A percentile compares a stretch with the other conserved stretches of the same genome.
Evolutionary conservation across 805 yeast genomes (phyloP).

Genomic region (Novakomyces olei): DNA sequence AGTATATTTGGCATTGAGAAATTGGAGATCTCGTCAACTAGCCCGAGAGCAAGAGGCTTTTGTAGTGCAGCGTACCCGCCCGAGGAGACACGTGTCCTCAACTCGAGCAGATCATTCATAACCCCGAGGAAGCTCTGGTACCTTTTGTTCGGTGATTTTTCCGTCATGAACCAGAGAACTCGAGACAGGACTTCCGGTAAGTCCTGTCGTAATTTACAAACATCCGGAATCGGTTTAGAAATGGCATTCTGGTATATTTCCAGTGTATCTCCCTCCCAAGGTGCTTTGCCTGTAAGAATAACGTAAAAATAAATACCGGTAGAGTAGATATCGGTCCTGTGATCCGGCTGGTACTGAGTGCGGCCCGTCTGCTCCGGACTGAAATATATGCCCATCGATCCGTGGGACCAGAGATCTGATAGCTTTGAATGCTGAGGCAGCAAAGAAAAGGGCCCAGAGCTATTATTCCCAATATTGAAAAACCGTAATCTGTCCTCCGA

Average conservation of each 20-base stretch:
- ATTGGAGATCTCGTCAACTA: no score
- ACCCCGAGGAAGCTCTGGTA: constrained; percentile 9
- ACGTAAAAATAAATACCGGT: constrained; percentile 10
- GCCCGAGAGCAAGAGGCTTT: no score
- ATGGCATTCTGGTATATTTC: constrained; percentile 8
- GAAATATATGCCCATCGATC: no score
- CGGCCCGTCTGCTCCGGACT: constrained; percentile 12
- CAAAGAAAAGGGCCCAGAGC: no score
- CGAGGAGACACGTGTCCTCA: no score
- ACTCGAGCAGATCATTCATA: neutral
- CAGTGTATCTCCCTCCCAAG: constrained; percentile 10
- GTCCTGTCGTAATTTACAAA: constrained; percentile 8
- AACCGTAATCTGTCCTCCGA: no score
- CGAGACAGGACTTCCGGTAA: constrained; percentile 7
- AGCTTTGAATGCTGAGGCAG: no score
- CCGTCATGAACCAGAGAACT: constrained; percentile 10
- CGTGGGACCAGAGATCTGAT: no score
- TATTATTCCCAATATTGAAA: no score
- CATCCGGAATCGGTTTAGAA: constrained; percentile 9
- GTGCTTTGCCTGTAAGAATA: constrained; percentile 8
- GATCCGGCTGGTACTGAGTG: constrained; percentile 7
- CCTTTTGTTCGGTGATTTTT: constrained; percentile 7
- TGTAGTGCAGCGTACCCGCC: no score
- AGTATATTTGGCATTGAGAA: no score
- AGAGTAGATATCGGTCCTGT: constrained; percentile 11